These are phyloP conservation scores for Coemansia sp. DNA, from an alignment of 192 early-diverging fungal species.

Conservation along the genomic window DNA sequence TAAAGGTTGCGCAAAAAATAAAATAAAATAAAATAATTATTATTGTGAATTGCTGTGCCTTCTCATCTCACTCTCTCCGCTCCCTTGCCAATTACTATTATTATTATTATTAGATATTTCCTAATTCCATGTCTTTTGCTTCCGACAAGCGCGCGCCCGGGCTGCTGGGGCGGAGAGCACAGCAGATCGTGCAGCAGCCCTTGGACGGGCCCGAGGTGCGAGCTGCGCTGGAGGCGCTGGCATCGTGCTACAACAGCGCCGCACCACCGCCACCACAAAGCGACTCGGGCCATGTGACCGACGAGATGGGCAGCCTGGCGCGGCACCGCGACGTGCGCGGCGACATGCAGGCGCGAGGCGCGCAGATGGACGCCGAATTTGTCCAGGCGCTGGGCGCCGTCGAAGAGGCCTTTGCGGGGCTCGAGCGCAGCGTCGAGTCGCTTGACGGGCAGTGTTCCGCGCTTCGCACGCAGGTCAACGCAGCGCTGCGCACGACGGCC, in stretches of 20 bases:
- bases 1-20: no score
- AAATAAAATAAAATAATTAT: no score
- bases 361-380: conserved; percentile 35
- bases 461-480: conserved; percentile 22
- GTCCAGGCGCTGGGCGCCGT: conserved; percentile 25
- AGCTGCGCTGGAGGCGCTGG: conserved; percentile 23
- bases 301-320: background rate
- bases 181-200: conserved; percentile 33
- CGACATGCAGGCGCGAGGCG: conserved; percentile 27
- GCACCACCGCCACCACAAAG: no score
- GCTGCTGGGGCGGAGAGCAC: conserved; percentile 38
- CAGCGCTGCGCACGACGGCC: conserved; percentile 22
- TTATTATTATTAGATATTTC: background rate
- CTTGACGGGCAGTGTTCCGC: conserved; percentile 23
- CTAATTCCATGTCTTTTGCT: background rate
- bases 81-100: background rate
- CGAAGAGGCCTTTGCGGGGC: conserved; percentile 29
- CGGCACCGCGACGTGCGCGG: conserved; percentile 32
- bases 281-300: background rate
- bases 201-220: conserved; percentile 30
- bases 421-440: conserved; percentile 23
- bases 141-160: conserved; percentile 16
- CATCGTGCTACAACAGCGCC: conserved; percentile 13
- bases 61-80: no score
- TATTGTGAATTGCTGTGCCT: no score